These are phyloP conservation scores for Thelephora aurantiotincta DNA, from an alignment of 768 basidiomycete species.

Conservation along the genomic window DNA sequence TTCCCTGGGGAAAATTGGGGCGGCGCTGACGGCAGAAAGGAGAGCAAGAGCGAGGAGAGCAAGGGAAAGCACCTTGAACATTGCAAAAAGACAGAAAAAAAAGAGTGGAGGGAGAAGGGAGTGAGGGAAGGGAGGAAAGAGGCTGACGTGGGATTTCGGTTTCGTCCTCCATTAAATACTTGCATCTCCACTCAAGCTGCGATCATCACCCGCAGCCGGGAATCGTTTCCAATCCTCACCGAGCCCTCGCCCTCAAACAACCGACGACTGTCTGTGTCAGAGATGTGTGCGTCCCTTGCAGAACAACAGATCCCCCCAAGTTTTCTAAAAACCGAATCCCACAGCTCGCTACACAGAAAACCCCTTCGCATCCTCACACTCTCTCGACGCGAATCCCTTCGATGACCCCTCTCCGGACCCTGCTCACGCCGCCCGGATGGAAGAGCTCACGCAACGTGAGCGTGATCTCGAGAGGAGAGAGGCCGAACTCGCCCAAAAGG, in stretches of 20 bases:
- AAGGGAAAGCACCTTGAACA: conserved; percentile 19
- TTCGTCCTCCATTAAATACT: too few relatives aligned
- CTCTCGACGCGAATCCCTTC: conserved; percentile 81
- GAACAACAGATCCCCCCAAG: conserved; percentile 7
- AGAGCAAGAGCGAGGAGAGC: conserved; percentile 34
- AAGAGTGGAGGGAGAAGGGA: conserved; percentile 9
- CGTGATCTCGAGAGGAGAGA: conserved; percentile 72
- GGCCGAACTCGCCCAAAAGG: conserved; percentile 51
- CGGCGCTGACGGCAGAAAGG: conserved; percentile 19
- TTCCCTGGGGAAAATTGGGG: conserved; percentile 22
- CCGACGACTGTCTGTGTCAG: conserved; percentile 4
- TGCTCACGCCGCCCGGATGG: conserved; percentile 28
- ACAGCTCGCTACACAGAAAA: conserved; percentile 38
- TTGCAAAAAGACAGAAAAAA: conserved; percentile 10
- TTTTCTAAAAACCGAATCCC: too few relatives aligned
- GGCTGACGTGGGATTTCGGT: too few relatives aligned
- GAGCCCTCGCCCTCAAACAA: too few relatives aligned
- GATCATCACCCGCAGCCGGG: too few relatives aligned
- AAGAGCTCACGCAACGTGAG: conserved; percentile 67
- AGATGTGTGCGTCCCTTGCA: conserved; percentile 8
- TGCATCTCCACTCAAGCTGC: too few relatives aligned
- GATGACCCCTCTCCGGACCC: conserved; percentile 53
- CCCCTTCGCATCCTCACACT: conserved; percentile 75
- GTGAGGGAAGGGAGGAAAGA: conserved; percentile 3
- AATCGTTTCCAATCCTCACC: too few relatives aligned